Evolutionary conservation across 768 basidiomycete species (phyloP).

Genomic region (Tricholoma furcatifolium): DNA sequence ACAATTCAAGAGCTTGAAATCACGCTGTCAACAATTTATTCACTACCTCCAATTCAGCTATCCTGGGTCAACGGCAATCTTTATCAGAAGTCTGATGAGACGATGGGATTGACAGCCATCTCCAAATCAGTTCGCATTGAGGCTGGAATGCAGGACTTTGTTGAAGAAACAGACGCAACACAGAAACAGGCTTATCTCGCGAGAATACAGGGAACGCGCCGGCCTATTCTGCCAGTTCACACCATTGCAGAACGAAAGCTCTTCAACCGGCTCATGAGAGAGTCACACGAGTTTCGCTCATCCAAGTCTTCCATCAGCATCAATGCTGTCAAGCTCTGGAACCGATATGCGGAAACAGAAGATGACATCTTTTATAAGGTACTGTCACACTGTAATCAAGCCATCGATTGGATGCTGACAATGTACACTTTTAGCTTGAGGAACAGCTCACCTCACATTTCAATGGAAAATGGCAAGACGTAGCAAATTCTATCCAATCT

Average conservation of each 20-base stretch:
- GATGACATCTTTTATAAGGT: not conserved
- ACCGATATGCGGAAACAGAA: not conserved
- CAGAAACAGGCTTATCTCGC: not conserved
- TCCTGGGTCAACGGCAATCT: too few species aligned
- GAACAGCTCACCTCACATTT: not conserved
- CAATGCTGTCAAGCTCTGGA: not conserved
- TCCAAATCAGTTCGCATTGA: not conserved
- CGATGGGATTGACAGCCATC: not conserved
- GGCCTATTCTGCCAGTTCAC: slow-evolving; percentile 24
- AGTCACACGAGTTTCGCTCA: not conserved
- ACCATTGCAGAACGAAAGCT: slow-evolving; percentile 18
- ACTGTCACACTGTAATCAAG: too few species aligned
- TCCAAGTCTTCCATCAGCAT: not conserved
- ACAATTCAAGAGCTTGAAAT: slow-evolving; percentile 16
- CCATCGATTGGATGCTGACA: too few species aligned
- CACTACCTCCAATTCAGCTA: not conserved
- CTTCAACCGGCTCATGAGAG: slow-evolving; percentile 22
- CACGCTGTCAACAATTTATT: not conserved
- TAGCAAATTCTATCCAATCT: not conserved
- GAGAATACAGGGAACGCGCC: slow-evolving; percentile 22
- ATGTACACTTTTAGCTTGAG: not conserved
- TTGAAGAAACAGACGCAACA: not conserved
- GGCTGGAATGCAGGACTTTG: not conserved
- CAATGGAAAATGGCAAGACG: too few species aligned
- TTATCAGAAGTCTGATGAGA: not conserved